Conservation (phyloP, 2,329 filamentous ascomycete genomes). For the Epichloe brachyelytri region DNA sequence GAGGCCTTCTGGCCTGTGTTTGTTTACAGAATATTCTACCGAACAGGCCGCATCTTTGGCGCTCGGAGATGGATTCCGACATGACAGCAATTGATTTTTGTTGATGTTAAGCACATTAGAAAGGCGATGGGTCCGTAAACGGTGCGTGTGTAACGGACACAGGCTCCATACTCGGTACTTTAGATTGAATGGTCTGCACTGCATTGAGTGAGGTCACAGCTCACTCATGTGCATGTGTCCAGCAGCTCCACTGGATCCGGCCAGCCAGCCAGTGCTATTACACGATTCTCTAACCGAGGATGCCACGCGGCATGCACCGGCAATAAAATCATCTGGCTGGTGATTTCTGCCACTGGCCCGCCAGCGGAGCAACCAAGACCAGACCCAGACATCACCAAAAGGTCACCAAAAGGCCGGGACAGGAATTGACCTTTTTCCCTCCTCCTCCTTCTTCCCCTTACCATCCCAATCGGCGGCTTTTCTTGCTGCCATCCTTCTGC, state of each 20-base stretch:
- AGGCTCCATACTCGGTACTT: background rate
- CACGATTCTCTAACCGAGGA: slow-evolving; percentile 1
- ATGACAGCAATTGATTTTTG: no score
- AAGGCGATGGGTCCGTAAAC: background rate
- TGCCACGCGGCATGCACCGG: slow-evolving; percentile 8
- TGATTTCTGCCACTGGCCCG: background rate
- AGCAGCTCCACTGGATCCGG: background rate
- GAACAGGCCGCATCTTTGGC: no score
- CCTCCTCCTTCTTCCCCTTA: background rate
- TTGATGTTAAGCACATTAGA: no score
- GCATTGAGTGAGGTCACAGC: no score
- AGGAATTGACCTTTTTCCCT: slow-evolving; percentile 1
- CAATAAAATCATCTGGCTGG: slow-evolving; percentile 1
- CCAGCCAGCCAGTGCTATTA: background rate
- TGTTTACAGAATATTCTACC: no score
- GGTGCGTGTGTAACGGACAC: background rate
- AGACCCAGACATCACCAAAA: background rate
- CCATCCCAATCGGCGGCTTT: background rate
- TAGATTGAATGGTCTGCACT: background rate
- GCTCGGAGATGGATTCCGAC: no score
- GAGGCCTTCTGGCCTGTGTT: background rate
- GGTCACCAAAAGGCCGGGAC: background rate
- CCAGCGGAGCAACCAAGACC: background rate
- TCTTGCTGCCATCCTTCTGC: background rate
- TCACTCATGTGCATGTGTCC: background rate